These are phyloP conservation scores for Chaetomium globosum DNA, from an alignment of 2,329 filamentous ascomycete genomes.

Conservation along the genomic window DNA sequence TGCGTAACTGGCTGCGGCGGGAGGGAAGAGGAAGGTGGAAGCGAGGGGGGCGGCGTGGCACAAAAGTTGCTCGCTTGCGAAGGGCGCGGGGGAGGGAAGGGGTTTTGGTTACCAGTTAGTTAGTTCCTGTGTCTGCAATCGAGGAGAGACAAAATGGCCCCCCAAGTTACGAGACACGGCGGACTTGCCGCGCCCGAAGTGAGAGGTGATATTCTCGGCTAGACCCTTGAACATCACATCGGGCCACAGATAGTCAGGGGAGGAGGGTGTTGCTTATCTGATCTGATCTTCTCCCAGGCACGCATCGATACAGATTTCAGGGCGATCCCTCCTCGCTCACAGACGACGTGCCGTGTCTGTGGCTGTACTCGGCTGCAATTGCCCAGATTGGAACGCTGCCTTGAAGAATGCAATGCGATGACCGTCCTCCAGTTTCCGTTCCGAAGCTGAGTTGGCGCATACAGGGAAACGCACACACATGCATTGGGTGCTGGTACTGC, in stretches of 20 bases:
- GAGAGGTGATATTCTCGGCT: neutral
- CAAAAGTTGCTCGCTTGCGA: conserved; percentile 13
- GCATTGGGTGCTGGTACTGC: conserved; percentile 6
- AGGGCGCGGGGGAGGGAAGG: no score
- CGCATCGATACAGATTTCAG: neutral
- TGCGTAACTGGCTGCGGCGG: neutral
- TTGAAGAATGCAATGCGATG: neutral
- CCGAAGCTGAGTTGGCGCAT: conserved; percentile 1
- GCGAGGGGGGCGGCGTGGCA: conserved; percentile 4
- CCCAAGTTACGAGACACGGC: neutral
- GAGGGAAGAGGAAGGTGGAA: conserved; percentile 6
- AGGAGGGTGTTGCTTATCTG: conserved; percentile 4
- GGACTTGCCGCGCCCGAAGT: neutral
- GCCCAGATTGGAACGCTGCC: neutral
- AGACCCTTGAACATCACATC: neutral
- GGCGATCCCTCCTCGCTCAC: neutral
- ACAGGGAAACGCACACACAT: neutral
- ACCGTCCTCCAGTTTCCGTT: neutral
- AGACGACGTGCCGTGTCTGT: neutral
- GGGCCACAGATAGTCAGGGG: neutral
- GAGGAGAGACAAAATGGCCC: neutral
- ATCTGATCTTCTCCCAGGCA: neutral
- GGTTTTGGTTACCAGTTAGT: neutral
- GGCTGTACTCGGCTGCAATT: conserved; percentile 2
- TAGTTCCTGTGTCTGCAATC: neutral